Base-by-base conservation (phyloP, 768 basidiomycete genomes). In the Austroboletus festivus region DNA sequence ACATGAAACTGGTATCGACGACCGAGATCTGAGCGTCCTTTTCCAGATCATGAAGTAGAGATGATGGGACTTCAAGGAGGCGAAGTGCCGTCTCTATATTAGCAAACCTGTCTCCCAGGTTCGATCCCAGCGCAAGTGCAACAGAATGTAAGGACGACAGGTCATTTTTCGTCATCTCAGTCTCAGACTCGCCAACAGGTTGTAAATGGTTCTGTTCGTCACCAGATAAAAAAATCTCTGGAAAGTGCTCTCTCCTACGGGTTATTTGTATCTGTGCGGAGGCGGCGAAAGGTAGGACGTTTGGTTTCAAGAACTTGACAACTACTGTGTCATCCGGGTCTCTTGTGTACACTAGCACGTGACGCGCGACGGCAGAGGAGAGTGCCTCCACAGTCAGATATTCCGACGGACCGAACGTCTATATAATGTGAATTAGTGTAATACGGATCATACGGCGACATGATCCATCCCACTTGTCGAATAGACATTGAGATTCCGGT, bases 91-190 rank as follows among this genome's bases (percentile, higher is more conserved):
- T 69, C 57, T 87, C 85, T 53, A 98, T 86, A 61, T 96, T 87
- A 20, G 75, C 75, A 54, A 92, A 86, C 6, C 87, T 75, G 67
- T 96, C 92, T 0, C 92, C 93, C 0, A 97, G 74, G 61, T 98
- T 98, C 4, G 93, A 88, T 0, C 95, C 95, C 1, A 98, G 66
- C 1, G 90, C 91, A 30, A 98, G 76, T 9, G 83, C 83, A 3
- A 75, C 86, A 2, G 55, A 70, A 47, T 75, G 72, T 7, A 30
- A 30, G 0, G 37, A 18, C 5, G 42, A 16, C 5, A 23, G 12
- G 9, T 22, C 11, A 5, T 16, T 21, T 11, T 13, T n/a, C n/a
- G 8, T 24, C 3, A 15, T 8, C 31, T 28, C 26, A 5, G 26
- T 28, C 26, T 28, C 26, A 28, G n/a, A n/a, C n/a, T n/a, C n/a